Percentiles rank a stretch among this genome's conserved stretches.
phyloP scores from a whole-genome alignment of 352 stramenopile genomes.

The Stephanocyclus meneghinianus region DNA sequence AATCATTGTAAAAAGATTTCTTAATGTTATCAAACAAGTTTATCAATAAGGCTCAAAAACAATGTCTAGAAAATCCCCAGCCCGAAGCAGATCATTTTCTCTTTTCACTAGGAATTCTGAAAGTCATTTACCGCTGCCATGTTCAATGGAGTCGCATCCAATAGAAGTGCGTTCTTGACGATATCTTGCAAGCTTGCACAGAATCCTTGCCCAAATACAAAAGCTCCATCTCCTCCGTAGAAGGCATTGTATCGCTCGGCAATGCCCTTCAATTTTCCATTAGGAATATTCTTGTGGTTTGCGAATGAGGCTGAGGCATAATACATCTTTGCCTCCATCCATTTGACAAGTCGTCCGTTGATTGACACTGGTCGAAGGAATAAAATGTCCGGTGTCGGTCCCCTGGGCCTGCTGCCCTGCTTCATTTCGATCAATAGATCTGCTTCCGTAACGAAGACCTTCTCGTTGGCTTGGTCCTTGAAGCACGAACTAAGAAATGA shows the following conservation, averaged over 20 bases:
- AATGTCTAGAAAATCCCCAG: too few species aligned
- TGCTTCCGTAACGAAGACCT: slow-evolving; percentile 22
- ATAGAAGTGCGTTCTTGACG: slow-evolving; percentile 14
- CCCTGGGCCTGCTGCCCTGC: slow-evolving; percentile 10
- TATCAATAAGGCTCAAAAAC: background rate
- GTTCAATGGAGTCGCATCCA: slow-evolving; percentile 31
- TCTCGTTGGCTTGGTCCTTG: slow-evolving; percentile 2
- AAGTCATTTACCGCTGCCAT: slow-evolving; percentile 28
- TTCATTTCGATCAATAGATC: slow-evolving; percentile 18
- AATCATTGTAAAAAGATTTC: background rate
- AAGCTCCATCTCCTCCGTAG: slow-evolving; percentile 18
- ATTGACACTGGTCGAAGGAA: slow-evolving; percentile 22
- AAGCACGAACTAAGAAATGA: slow-evolving; percentile 17
- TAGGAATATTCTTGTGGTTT: slow-evolving; percentile 18
- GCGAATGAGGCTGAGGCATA: slow-evolving; percentile 18
- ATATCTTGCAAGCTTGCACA: slow-evolving; percentile 22
- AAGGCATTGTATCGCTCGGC: slow-evolving; percentile 19
- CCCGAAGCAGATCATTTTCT: too few species aligned
- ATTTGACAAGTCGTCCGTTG: slow-evolving; percentile 29
- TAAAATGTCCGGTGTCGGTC: slow-evolving; percentile 26
- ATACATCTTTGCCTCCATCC: slow-evolving; percentile 35
- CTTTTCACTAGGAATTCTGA: slow-evolving; percentile 3
- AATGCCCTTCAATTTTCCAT: slow-evolving; percentile 21
- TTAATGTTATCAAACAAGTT: background rate
- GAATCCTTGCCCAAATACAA: slow-evolving; percentile 31